Base-by-base conservation (phyloP, 768 basidiomycete genomes). In the Leccinum subgranulosum region DNA sequence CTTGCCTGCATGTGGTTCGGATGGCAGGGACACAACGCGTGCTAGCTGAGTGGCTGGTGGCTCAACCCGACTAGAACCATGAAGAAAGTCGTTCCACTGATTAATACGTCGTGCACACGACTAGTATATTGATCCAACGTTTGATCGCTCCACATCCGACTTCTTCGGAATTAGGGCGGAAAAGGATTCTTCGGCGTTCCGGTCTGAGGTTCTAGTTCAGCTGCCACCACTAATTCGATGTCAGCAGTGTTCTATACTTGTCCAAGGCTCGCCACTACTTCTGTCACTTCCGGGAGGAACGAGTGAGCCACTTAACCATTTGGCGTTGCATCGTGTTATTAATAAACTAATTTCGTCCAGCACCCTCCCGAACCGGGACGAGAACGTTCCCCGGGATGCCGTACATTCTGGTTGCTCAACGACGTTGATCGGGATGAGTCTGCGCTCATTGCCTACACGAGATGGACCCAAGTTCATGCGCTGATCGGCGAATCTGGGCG, bases 381-480 rank as follows among this genome's bases (percentile, higher is more conserved):
- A 31, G 17, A 45, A n/a, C 19, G 10, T 9, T 25, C 29, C 17
- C 23, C 23, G 23, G 14, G 33, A 54, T 68, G 60, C 60, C 60
- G 55, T 56, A 58, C 58, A 46, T 58, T 62, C 50, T 41, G 15
- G 45, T 19, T 51, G 52, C 53, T 58, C 54, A 43, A 54, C 15
- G n/a, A 19, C 31, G 21, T 33, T 12, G 8, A 28, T 49, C 49
- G 31, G 47, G 14, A 23, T 41, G n/a, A n/a, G 7, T 45, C 29
- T 27, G 47, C 49, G 43, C 21, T 11, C 15, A 55, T 59, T 55
- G 53, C 45, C 27, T 59, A 61, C 50, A 53, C 14, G 51, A 45
- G 21, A 29, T 48, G 39, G 27, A 29, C 54, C 52, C 50, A 55
- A 19, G 33, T n/a, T 47, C 28, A 48, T 2, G n/a, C 10, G 4